Evolutionary conservation across 1,284 basidiomycete species (phyloP), one percentile per base, ranked within the genome.

Genomic region (Ceratobasidium sp.): DNA sequence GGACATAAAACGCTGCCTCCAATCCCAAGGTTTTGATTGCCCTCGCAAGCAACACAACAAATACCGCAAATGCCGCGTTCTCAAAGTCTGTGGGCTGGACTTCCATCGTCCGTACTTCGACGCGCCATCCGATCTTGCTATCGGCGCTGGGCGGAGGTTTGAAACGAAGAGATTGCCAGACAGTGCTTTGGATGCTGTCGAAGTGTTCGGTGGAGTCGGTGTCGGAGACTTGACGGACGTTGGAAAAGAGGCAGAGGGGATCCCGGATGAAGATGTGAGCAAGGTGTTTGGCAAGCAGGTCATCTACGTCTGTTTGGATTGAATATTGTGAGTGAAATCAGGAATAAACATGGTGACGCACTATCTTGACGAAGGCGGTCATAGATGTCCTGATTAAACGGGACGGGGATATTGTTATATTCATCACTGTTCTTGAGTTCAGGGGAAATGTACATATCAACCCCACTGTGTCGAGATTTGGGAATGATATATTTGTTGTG

Each of bases 101-200:
- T 85, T 99, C 98, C 98, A 99, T 99, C 82, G 94, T 95, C 68
- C 98, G 89, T 86, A 99, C 99, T 84, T 99, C 98, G 23, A 99
- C 97, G 59, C 98, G 90, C 98, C 98, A 99, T 38, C 98, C 98
- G 78, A 99, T 99, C 23, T 91, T 84, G 1, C 96, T 96, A 77
- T 95, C 92, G 1, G 94, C 92, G n/a, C 27, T 48, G 4, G 50
- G 65, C 7, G 98, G 98, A 30, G 98, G 98, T 85, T 99, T 99
- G 90, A 99, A 99, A 44, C 98, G 92, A 77, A 99, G 89, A 0
- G 98, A 99, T 86, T 99, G 98, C 98, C 98, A 99, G 84, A 99
- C 99, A 10, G 98, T 99, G 6, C 96, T 98, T 90, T 99, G 98
- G 48, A 66, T 62, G 8, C 12, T 41, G 52, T 57, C 54, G 14